Percentiles rank a stretch among this genome's conserved stretches.
Evolutionary conservation across 140 eudicot genomes (phyloP).

Genomic region (Oenanthe javanica): DNA sequence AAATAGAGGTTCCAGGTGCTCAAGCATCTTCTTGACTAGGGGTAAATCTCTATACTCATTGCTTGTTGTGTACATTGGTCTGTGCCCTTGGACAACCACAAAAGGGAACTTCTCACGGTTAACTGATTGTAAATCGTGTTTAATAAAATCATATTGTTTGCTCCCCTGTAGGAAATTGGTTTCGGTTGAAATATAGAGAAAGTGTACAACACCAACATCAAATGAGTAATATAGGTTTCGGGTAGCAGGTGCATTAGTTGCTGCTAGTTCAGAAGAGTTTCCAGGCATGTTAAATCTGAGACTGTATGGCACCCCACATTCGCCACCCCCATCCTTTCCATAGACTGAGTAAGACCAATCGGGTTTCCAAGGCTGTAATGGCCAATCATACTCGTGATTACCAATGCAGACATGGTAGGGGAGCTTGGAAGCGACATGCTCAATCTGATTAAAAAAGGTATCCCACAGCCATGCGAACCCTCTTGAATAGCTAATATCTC

Average conservation of each 20-base stretch:
- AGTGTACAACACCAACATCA: conserved; percentile 72
- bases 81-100: conserved; percentile 94
- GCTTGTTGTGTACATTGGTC: conserved; percentile 99
- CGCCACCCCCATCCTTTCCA: conserved; percentile 87
- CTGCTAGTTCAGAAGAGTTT: conserved; percentile 71
- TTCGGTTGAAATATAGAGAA: conserved; percentile 82
- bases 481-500: conserved; percentile 95
- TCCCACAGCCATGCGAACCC: conserved; percentile 99
- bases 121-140: conserved; percentile 78
- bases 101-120: conserved; percentile 76
- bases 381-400: conserved; percentile 98
- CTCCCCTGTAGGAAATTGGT: conserved; percentile 81
- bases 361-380: conserved; percentile 90
- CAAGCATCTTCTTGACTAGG: conserved; percentile 46
- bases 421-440: conserved; percentile 75
- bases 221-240: conserved; percentile 82
- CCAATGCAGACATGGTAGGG: conserved; percentile 98
- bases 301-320: conserved; percentile 98
- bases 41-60: conserved; percentile 56
- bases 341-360: conserved; percentile 70
- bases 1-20: conserved; percentile 80
- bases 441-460: conserved; percentile 82
- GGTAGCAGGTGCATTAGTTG: conserved; percentile 67
- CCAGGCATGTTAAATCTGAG: conserved; percentile 91
- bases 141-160: conserved; percentile 63